phyloP scores from a whole-genome alignment of 371 early-diverging fungal species.

The Apophysomyces ossiformis region DNA sequence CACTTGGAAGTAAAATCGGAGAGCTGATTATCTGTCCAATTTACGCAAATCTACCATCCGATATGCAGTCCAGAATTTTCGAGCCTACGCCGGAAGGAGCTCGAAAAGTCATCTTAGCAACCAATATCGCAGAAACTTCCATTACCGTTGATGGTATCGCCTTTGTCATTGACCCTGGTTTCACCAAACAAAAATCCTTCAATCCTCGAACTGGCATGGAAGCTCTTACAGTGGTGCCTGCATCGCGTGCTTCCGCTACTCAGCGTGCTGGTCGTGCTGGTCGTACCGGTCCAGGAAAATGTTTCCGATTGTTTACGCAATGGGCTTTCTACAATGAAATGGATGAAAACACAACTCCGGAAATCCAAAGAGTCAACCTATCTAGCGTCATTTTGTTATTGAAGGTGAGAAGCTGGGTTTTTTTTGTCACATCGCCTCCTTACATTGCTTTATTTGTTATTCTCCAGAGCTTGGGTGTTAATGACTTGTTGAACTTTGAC shows the following conservation, averaged over 20 bases:
- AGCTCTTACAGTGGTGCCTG: slow-evolving; percentile 90
- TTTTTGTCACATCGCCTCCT: background rate
- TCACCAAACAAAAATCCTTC: slow-evolving; percentile 94
- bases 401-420: slow-evolving; percentile 59
- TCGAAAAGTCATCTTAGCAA: slow-evolving; percentile 97
- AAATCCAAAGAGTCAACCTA: slow-evolving; percentile 96
- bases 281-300: slow-evolving; percentile 97
- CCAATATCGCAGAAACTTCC: slow-evolving; percentile 99
- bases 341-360: slow-evolving; percentile 93
- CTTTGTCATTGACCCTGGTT: slow-evolving; percentile 92
- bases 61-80: slow-evolving; percentile 94
- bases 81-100: slow-evolving; percentile 95
- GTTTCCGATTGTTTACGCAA: slow-evolving; percentile 97
- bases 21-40: slow-evolving; percentile 96
- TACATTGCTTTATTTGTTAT: background rate
- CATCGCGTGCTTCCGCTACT: slow-evolving; percentile 95
- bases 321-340: slow-evolving; percentile 95
- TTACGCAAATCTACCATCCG: slow-evolving; percentile 93
- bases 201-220: slow-evolving; percentile 97
- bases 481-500: slow-evolving; percentile 96
- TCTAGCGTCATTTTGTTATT: slow-evolving; percentile 89
- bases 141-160: slow-evolving; percentile 96
- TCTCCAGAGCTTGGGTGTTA: slow-evolving; percentile 84
- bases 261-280: slow-evolving; percentile 99
- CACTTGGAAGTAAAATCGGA: slow-evolving; percentile 87